phyloP scores from a whole-genome alignment of 2,329 filamentous ascomycete species.

The Colletotrichum sp. region DNA sequence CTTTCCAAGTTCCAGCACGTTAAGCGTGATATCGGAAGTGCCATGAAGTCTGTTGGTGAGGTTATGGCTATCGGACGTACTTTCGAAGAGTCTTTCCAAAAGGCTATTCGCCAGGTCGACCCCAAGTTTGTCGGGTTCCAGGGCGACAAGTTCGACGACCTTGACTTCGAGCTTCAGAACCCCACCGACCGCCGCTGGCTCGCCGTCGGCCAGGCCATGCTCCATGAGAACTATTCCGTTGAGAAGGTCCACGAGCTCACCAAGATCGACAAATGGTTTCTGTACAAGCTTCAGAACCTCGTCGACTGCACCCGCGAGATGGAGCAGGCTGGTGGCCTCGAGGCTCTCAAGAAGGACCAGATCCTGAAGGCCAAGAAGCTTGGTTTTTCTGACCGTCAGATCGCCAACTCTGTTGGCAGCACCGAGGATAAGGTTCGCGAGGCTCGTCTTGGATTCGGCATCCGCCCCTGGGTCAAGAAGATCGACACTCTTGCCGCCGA shows the following conservation, averaged over 20 bases:
- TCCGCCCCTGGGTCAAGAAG: slow-evolving; percentile 96
- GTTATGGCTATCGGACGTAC: slow-evolving; percentile 99
- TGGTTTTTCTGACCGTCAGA: slow-evolving; percentile 97
- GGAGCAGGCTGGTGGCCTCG: slow-evolving; percentile 81
- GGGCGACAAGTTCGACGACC: slow-evolving; percentile 90
- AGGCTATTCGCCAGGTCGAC: slow-evolving; percentile 97
- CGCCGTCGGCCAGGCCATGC: slow-evolving; percentile 96
- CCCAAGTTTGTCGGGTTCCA: slow-evolving; percentile 92
- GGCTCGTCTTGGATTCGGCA: slow-evolving; percentile 82
- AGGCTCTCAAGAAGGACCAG: slow-evolving; percentile 86
- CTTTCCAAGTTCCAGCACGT: slow-evolving; percentile 99
- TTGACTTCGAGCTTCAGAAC: slow-evolving; percentile 89
- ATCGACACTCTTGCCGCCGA: slow-evolving; percentile 98
- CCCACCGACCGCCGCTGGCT: slow-evolving; percentile 97
- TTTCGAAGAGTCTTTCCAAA: slow-evolving; percentile 99
- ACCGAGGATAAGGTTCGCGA: slow-evolving; percentile 91
- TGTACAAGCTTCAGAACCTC: slow-evolving; percentile 97
- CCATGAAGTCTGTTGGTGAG: slow-evolving; percentile 99
- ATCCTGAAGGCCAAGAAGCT: slow-evolving; percentile 94
- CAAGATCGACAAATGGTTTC: slow-evolving; percentile 99
- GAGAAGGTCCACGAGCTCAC: slow-evolving; percentile 91
- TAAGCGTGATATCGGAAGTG: slow-evolving; percentile 94
- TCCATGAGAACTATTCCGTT: slow-evolving; percentile 94
- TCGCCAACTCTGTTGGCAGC: slow-evolving; percentile 82
- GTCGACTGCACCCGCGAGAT: slow-evolving; percentile 89